phyloP scores from a whole-genome alignment of 148 eudicot genomes.

The Fagopyrum homotropicum region DNA sequence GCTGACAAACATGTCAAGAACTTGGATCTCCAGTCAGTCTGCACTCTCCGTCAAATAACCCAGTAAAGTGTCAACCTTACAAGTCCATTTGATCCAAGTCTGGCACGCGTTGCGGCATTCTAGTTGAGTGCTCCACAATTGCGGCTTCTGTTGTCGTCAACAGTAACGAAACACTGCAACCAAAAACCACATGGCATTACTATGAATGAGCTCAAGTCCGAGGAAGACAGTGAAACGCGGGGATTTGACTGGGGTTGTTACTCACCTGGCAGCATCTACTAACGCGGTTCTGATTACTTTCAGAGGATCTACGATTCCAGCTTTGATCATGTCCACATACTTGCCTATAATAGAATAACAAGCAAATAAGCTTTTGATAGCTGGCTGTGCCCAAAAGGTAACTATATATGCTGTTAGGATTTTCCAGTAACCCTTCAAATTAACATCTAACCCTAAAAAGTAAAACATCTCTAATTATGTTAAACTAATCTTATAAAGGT shows the following conservation, averaged over 20 bases:
- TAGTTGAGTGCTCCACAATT: slow-evolving; percentile 52
- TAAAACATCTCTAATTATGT: too few species aligned
- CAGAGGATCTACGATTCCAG: slow-evolving; percentile 92
- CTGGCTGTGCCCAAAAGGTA: neutral
- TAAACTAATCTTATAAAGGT: too few species aligned
- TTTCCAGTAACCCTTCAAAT: too few species aligned
- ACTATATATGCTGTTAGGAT: too few species aligned
- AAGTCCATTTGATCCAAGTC: slow-evolving; percentile 65
- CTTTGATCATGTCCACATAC: slow-evolving; percentile 81
- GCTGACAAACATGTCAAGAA: neutral
- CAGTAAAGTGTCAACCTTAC: neutral
- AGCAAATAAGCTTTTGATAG: neutral
- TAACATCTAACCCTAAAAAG: too few species aligned
- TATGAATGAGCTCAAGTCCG: neutral
- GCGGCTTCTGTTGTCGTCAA: slow-evolving; percentile 78
- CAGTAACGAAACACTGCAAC: slow-evolving; percentile 63
- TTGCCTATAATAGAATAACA: slow-evolving; percentile 34
- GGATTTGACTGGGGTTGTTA: neutral
- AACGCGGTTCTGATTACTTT: slow-evolving; percentile 92
- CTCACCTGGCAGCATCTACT: slow-evolving; percentile 92
- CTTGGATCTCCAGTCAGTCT: neutral
- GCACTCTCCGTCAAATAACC: neutral
- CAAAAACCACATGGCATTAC: neutral
- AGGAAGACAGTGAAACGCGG: neutral
- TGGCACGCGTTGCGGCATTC: slow-evolving; percentile 52